Evolutionary conservation across 2,329 filamentous ascomycete genomes (phyloP).

Genomic region (Alternaria hordeiaustralica): DNA sequence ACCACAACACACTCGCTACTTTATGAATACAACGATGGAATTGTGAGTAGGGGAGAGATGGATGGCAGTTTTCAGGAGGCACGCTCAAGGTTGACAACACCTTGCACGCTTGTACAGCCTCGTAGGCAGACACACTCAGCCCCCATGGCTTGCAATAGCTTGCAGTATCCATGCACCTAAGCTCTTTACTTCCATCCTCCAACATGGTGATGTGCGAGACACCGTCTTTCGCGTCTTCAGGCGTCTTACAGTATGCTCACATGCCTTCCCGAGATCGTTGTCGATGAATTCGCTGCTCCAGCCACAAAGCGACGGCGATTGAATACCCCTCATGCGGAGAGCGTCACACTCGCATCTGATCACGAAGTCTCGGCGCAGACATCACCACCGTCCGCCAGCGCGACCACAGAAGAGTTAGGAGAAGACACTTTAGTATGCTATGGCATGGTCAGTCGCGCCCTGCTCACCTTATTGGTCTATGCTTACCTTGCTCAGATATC

Average conservation of each 20-base stretch:
- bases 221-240: not conserved
- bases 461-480: not conserved
- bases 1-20: not conserved
- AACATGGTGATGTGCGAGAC: not conserved
- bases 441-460: not conserved
- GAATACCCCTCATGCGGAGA: not conserved
- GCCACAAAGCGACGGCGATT: not conserved
- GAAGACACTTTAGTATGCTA: not conserved
- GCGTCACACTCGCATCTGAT: not conserved
- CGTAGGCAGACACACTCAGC: not conserved
- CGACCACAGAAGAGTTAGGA: rapidly evolving
- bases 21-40: not conserved
- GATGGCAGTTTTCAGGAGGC: not conserved
- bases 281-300: not conserved
- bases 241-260: not conserved
- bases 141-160: not conserved
- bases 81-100: not conserved
- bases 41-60: not conserved
- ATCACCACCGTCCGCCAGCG: not conserved
- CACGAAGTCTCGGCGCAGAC: too few species aligned
- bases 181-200: not conserved
- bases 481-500: not conserved
- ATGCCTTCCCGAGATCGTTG: not conserved
- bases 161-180: too few species aligned
- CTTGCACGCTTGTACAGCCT: not conserved